Base-by-base conservation (phyloP, 108 stramenopile genomes). In the Conticribra weissflogii region DNA sequence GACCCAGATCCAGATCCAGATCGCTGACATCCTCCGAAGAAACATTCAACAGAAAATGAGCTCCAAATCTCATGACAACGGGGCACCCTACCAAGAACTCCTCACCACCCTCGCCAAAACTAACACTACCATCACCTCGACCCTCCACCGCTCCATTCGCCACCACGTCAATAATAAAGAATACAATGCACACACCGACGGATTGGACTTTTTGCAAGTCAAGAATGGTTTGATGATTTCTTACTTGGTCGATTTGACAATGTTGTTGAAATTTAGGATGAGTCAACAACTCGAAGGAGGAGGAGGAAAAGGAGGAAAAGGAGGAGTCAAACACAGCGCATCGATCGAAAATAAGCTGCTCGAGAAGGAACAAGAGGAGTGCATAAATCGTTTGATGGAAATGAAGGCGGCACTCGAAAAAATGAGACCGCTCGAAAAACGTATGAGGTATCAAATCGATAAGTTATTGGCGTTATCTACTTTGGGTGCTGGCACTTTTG, bases 401-500 rank as follows among this genome's bases (percentile, higher is more conserved):
- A 90, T 90, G 86, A 91, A 83, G 67, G 75, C 76, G 18, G 90
- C 86, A 19, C 66, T 95, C 24, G 94, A 95, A 46, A 95, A 91
- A 55, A 80, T 87, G 50, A 85, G 90, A 16, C 90, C 90, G 8
- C 56, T 95, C 8, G 91, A 95, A 64, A 91, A 90, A 55, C 89
- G 91, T 60, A 79, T 95, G 70, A 75, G 88, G 17, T 93, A 95
- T 71, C 91, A 92, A 57, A 88, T 95, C 54, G 94, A 95, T 53
- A 91, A 91, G 61, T 59, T 95, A 36, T 50, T 93, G 18, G 74
- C 87, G 0, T 50, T 85, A 30, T 59, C 76, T 48, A 72, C 82
- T 9, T 59, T 83, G 59, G 65, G 56, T 46, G 76, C 70, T 21
- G 77, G 67, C 31, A 75, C 33, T 27, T 72, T 76, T 59, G 72